phyloP scores from a whole-genome alignment of 352 stramenopile genomes.

The Phytophthora ohioensis region DNA sequence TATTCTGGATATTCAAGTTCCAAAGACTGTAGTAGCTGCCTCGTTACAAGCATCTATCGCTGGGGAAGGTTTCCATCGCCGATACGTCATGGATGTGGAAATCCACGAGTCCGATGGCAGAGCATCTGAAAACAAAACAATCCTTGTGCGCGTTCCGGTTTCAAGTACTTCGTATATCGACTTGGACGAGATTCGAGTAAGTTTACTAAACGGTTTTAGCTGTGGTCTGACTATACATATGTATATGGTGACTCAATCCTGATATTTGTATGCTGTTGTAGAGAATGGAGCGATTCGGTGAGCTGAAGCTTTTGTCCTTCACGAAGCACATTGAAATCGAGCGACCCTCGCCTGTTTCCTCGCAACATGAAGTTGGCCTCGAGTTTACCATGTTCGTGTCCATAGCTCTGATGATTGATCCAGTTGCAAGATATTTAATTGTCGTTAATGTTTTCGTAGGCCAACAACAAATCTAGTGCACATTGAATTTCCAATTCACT shows the following conservation, averaged over 20 bases:
- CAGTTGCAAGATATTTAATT: background rate
- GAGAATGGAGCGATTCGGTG: conserved; percentile 66
- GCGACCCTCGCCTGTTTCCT: conserved; percentile 57
- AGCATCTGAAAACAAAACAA: conserved; percentile 15
- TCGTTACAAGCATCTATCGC: conserved; percentile 33
- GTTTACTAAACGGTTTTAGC: background rate
- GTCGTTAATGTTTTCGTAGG: conserved; percentile 19
- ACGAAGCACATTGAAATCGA: conserved; percentile 76
- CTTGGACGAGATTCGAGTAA: conserved; percentile 64
- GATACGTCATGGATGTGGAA: conserved; percentile 45
- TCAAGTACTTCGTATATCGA: conserved; percentile 57
- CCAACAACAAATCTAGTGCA: conserved; percentile 25
- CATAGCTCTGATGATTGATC: background rate
- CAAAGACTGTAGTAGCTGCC: conserved; percentile 16
- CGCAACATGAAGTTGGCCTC: conserved; percentile 61
- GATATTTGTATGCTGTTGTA: conserved; percentile 22
- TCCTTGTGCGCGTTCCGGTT: conserved; percentile 53
- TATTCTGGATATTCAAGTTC: conserved; percentile 10
- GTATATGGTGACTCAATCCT: background rate
- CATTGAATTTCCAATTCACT: conserved; percentile 65
- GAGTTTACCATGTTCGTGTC: conserved; percentile 50
- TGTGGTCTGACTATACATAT: too few species aligned
- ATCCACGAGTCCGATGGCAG: conserved; percentile 19
- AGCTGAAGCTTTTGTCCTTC: conserved; percentile 54
- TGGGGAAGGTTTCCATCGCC: conserved; percentile 60